Base-by-base conservation (phyloP, 768 basidiomycete species). In the Trametopsis cervina region DNA sequence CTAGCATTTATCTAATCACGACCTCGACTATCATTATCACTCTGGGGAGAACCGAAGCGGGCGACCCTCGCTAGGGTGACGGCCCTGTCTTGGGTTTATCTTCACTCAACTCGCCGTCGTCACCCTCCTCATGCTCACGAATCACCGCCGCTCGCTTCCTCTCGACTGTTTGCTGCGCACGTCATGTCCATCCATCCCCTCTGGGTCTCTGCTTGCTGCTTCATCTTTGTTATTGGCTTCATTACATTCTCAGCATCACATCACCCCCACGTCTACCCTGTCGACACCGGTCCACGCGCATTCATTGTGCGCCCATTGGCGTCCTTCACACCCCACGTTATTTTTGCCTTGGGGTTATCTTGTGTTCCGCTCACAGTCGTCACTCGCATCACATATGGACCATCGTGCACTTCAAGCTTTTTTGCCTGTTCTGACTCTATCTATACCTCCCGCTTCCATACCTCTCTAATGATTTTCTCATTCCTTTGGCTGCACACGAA, bases 401-500 rank as follows among this genome's bases (percentile, higher is more conserved):
- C 29, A 15, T 33, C 29, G 29, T 39, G 39, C 46, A 24, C 38
- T 47, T 26, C 37, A 24, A 29, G 37, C 15, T 9, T 40, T 40
- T n/a, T 18, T 40, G 7, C 21, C 18, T 9, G 18, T 18, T 40
- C 39, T 33, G 6, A 18, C 7, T 9, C 39, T 40, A n/a, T 40
- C 21, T 40, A 40, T 23, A 44, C 25, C 46, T 26, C 46, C 45
- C 36, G 45, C 23, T 38, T 9, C 17, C 29, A 36, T 45, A 33
- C 17, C n/a, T 29, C n/a, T n/a, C 29, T 33, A 33, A 33, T 33
- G 15, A 7, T 33, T 33, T 46, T 36, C 29, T 40, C 24, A 3
- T 36, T 22, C 39, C 29, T 38, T 40, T 33, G 29, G 15, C 29
- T 33, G 7, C 15, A 7, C 15, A 7, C 29, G 15, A 15, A 33